Evolutionary conservation across 2,329 filamentous ascomycete genomes (phyloP), one percentile per base, ranked within the genome.

Genomic region (Trichoderma koningiopsis): DNA sequence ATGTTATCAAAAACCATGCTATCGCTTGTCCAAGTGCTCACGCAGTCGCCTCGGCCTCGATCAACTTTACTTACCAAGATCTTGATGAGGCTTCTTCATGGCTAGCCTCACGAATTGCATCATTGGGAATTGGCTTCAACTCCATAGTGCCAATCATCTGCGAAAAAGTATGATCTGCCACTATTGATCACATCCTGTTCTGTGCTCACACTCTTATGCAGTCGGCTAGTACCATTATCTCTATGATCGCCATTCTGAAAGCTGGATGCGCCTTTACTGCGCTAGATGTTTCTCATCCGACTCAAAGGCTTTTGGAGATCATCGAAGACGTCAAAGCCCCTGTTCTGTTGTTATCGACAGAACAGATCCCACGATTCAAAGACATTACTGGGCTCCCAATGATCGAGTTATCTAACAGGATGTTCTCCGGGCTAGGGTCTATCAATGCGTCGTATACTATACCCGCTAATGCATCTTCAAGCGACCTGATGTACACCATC

Each of bases 401-500:
- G 13, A 3, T 64, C 8, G 22, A 64, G 55, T 0, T 64, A 1
- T 64, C 24, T 10, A 22, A 53, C 10, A 10, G 22, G 3, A 37
- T 64, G 4, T 4, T 64, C 2, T 55, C 49, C n/a, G 33, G 29
- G 27, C 7, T 19, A 8, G 19, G 3, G 16, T 29, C 22, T 1
- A 0, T 3, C 49, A 2, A 14, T 5, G 11, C 8, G 2, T 19
- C 61, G 3, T 22, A 11, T 24, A 5, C 31, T 40, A 1, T 11
- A 10, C 16, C 10, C 2, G 4, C 8, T 8, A 10, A 14, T 35
- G 43, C 29, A 13, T 35, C 55, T 1, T 55, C 53, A 1, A 19
- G 14, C 16, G 16, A 52, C n/a, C 37, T 67, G 5, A 55, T 67
- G 53, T 72, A 74, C 4, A 65, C 74, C 10, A 73, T 76, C 2